phyloP scores from a whole-genome alignment of 495 filamentous ascomycete species.

The Diplogelasinospora grovesii region DNA sequence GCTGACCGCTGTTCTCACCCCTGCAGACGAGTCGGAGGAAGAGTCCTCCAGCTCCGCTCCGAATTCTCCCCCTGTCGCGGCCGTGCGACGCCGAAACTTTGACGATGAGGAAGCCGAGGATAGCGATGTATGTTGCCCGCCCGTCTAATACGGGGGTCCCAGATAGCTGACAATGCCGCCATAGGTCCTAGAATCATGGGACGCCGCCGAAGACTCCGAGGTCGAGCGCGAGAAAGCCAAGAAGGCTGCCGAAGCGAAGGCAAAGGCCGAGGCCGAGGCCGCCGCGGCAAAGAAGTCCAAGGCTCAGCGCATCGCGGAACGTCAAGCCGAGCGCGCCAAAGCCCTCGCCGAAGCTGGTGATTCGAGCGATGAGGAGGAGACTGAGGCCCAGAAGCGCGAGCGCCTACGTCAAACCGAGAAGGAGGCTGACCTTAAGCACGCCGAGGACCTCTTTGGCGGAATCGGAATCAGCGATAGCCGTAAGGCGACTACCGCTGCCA shows the following conservation, averaged over 20 bases:
- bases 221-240: conserved; percentile 91
- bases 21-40: conserved; percentile 57
- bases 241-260: conserved; percentile 77
- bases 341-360: conserved; percentile 47
- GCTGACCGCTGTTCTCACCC: conserved; percentile 30
- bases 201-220: conserved; percentile 94
- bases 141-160: conserved; percentile 1
- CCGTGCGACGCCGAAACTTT: conserved; percentile 56
- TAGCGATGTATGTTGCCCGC: conserved; percentile 58
- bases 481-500: conserved; percentile 46
- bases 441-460: conserved; percentile 80
- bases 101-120: conserved; percentile 90
- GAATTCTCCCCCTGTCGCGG: conserved; percentile 52
- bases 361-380: conserved; percentile 59
- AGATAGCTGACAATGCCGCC: conserved; percentile 10
- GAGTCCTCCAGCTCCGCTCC: conserved; percentile 54
- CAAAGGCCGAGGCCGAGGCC: conserved; percentile 85
- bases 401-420: conserved; percentile 72
- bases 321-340: conserved; percentile 45
- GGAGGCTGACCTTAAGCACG: conserved; percentile 84
- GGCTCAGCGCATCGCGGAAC: conserved; percentile 80
- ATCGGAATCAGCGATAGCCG: conserved; percentile 69
- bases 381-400: conserved; percentile 62
- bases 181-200: conserved; percentile 94
- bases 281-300: conserved; percentile 89